Evolutionary conservation across 2,329 filamentous ascomycete genomes (phyloP), one percentile per base, ranked within the genome.

Genomic region (Cercospora zeae-maydis): DNA sequence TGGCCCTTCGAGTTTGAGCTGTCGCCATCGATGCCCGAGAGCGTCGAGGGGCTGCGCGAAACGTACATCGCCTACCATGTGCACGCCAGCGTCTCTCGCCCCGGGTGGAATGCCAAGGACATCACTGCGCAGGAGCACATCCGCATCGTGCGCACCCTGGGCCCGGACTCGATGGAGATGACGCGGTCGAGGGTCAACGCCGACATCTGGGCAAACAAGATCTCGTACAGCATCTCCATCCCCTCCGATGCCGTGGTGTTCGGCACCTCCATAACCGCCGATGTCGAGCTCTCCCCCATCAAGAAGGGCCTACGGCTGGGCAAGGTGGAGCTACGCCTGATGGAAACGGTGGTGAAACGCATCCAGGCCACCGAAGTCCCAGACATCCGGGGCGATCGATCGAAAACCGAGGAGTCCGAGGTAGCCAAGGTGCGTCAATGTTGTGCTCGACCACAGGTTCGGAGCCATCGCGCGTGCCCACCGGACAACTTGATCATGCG

Each of bases 161-260:
- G 79, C 4, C 77, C 75, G 66, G 79, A 98, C 76, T 89, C 92
- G 53, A 95, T 97, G 91, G 80, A 82, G 65, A 78, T 77, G 61
- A 77, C 80, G 64, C 75, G 79, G 55, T 75, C 71, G 49, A 66
- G 75, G 39, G 72, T 75, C 66, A 93, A 98, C 67, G 93, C 97
- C 77, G 97, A 97, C 73, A 90, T 96, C 67, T 99, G 95, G 95
- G 90, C 92, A 5, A 95, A 96, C 80, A 99, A 99, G 81, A 86
- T 98, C 70, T 91, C 96, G 75, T 99, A 99, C 79, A 93, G 92
- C 31, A 92, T 99, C 66, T 87, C 91, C 62, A 91, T 96, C 10
- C 93, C 95, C 0, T 93, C 92, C 72, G 97, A 97, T 79, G 95
- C 95, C 1, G 89, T 96, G 59, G 90, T 96, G 16, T 96, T 97